Evolutionary conservation across 257 asterid species (phyloP).

Genomic region (Coffea canephora): DNA sequence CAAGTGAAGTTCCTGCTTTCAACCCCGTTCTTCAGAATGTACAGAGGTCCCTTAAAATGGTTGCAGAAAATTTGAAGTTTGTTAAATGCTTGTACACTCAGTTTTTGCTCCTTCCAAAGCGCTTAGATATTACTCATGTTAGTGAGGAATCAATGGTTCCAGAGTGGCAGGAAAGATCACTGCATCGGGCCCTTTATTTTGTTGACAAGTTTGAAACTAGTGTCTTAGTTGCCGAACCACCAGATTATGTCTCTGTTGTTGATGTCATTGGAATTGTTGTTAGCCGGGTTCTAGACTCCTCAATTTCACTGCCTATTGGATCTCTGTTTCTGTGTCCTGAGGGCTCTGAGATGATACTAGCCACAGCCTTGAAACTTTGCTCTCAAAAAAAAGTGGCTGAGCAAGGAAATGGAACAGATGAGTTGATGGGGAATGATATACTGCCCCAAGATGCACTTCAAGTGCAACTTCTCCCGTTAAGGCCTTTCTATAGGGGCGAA

Average conservation of each 20-base stretch:
- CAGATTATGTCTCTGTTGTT: conserved; percentile 57
- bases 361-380: conserved; percentile 63
- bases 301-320: conserved; percentile 73
- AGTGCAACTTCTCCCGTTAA: conserved; percentile 89
- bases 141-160: conserved; percentile 55
- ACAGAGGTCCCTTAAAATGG: conserved; percentile 44
- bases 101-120: conserved; percentile 66
- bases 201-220: conserved; percentile 52
- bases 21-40: conserved; percentile 48
- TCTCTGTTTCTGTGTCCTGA: conserved; percentile 74
- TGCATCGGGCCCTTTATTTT: conserved; percentile 69
- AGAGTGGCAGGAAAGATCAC: conserved; percentile 64
- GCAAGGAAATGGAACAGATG: conserved; percentile 45
- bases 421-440: conserved; percentile 69
- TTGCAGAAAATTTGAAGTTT: conserved; percentile 68
- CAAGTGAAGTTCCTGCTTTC: conserved; percentile 45
- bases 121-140: conserved; percentile 60
- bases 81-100: conserved; percentile 67
- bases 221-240: conserved; percentile 79
- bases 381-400: conserved; percentile 46
- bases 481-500: conserved; percentile 92
- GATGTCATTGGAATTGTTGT: conserved; percentile 69
- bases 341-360: conserved; percentile 55
- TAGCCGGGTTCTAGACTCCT: conserved; percentile 72
- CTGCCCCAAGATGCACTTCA: conserved; percentile 81